Percentiles rank a stretch among this genome's conserved stretches.
phyloP scores from a whole-genome alignment of 495 filamentous ascomycete species.

The Xylaria scruposa region DNA sequence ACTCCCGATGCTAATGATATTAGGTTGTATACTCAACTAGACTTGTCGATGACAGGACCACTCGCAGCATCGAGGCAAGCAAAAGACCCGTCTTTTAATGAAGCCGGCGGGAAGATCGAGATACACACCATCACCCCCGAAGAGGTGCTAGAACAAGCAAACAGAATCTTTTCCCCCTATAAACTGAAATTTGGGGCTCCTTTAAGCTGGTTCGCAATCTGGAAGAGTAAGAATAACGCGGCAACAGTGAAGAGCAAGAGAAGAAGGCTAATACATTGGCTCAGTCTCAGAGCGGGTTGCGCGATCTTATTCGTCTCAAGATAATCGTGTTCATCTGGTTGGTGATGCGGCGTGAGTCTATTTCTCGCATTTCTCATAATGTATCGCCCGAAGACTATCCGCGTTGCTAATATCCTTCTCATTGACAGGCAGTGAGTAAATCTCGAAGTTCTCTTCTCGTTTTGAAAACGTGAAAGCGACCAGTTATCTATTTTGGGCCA shows the following conservation, averaged over 20 bases:
- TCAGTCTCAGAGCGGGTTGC: constrained; percentile 47
- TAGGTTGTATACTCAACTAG: constrained; percentile 36
- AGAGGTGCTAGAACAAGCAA: constrained; percentile 47
- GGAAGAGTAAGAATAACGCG: constrained; percentile 39
- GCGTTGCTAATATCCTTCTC: constrained; percentile 8
- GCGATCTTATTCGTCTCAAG: constrained; percentile 39
- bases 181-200: constrained; percentile 42
- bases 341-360: constrained; percentile 48
- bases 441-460: background rate
- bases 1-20: background rate
- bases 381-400: background rate
- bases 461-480: background rate
- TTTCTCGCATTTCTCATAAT: background rate
- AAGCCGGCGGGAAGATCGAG: constrained; percentile 40
- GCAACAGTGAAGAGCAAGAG: no score
- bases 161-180: constrained; percentile 48
- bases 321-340: constrained; percentile 45
- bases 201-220: constrained; percentile 50
- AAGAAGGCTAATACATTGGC: background rate
- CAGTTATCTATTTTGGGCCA: background rate
- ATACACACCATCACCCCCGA: constrained; percentile 45
- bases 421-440: constrained; percentile 30
- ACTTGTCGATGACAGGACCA: constrained; percentile 32
- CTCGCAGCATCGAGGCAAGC: constrained; percentile 33
- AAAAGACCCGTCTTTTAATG: constrained; percentile 34